These are phyloP conservation scores for Podospora fimiseda DNA, from an alignment of 495 filamentous ascomycete species.

Conservation along the genomic window DNA sequence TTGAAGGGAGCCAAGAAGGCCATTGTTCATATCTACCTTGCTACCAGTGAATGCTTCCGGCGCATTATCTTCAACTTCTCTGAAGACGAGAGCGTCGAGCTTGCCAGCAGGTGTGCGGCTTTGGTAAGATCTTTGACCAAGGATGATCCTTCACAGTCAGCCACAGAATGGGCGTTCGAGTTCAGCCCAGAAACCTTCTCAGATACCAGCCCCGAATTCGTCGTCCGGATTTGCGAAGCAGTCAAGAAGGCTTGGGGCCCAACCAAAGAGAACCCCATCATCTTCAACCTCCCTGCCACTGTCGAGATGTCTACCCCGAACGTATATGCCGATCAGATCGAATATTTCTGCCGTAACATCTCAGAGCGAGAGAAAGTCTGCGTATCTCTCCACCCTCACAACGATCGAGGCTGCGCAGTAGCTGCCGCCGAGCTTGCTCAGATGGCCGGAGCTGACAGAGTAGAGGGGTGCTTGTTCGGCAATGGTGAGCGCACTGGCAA, in stretches of 20 bases:
- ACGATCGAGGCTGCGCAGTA: constrained; percentile 86
- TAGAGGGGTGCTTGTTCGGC: constrained; percentile 92
- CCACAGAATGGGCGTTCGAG: constrained; percentile 88
- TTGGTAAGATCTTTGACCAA: constrained; percentile 88
- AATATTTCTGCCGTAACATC: constrained; percentile 86
- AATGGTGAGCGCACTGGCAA: constrained; percentile 96
- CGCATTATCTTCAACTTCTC: constrained; percentile 83
- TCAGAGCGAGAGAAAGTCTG: constrained; percentile 75
- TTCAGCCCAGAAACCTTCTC: constrained; percentile 97
- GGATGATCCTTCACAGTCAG: constrained; percentile 71
- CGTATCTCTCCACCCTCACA: constrained; percentile 86
- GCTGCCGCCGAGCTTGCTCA: constrained; percentile 83
- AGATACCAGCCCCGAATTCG: constrained; percentile 79
- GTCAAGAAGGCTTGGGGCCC: constrained; percentile 96
- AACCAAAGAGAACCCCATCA: constrained; percentile 72
- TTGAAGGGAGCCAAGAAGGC: constrained; percentile 88
- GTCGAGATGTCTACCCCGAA: constrained; percentile 97
- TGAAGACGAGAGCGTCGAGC: constrained; percentile 71
- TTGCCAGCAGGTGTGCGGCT: constrained; percentile 82
- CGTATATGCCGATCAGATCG: constrained; percentile 93
- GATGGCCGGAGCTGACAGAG: constrained; percentile 94
- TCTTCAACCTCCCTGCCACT: constrained; percentile 96
- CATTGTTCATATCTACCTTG: constrained; percentile 94
- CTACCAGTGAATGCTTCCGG: constrained; percentile 89
- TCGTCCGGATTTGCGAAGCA: constrained; percentile 79